Evolutionary conservation across 805 yeast genomes (phyloP).

Genomic region (Starmerella scarabaei): DNA sequence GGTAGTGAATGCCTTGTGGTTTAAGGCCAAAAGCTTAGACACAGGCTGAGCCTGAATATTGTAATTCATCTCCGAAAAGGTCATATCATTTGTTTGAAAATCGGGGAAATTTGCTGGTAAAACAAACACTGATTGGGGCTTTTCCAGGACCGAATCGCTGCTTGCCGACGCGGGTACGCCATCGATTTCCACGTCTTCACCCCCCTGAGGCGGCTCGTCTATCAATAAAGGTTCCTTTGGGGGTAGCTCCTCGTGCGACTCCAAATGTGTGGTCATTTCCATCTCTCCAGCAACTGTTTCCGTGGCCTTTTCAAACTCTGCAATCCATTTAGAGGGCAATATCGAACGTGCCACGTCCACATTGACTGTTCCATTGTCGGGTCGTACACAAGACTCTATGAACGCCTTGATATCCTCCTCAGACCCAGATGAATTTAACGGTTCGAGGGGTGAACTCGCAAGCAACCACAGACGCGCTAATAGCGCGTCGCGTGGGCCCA

Average conservation of each 20-base stretch:
- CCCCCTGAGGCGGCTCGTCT: background rate
- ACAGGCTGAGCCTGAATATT: conserved; percentile 80
- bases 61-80: conserved; percentile 76
- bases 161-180: background rate
- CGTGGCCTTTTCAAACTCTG: background rate
- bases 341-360: conserved; percentile 7
- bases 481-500: conserved; percentile 12
- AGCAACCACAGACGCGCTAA: conserved; percentile 13
- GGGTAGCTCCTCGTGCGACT: background rate
- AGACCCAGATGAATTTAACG: background rate
- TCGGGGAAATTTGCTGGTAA: conserved; percentile 28
- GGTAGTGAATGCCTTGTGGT: conserved; percentile 77
- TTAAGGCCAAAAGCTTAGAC: conserved; percentile 63
- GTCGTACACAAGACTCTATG: conserved; percentile 5
- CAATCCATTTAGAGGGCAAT: conserved; percentile 6
- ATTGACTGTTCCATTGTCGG: conserved; percentile 4
- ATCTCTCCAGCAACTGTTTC: background rate
- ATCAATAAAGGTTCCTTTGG: background rate
- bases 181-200: background rate
- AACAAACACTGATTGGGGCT: conserved; percentile 18
- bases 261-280: background rate
- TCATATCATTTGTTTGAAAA: conserved; percentile 24
- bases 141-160: background rate
- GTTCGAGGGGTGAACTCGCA: conserved; percentile 10
- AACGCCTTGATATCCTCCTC: conserved; percentile 10